Evolutionary conservation across 306 rosid species (phyloP), one percentile per base, ranked within the genome.

Genomic region (Ormosia emarginata): DNA sequence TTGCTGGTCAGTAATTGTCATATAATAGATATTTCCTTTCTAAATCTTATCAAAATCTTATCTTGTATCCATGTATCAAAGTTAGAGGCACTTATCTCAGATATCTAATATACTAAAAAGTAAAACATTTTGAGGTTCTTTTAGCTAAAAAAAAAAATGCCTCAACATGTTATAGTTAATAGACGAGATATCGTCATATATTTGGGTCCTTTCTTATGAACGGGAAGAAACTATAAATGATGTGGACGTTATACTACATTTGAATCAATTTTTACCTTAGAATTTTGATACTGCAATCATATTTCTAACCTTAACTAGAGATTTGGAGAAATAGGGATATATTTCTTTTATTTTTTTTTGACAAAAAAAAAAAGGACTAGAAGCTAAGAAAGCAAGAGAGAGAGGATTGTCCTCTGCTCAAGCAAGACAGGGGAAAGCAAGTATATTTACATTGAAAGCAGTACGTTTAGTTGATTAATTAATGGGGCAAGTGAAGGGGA

Each of bases 401-500:
- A 50, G 46, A 40, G n/a, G 6, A 7, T 15, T 2, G 32, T 40
- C 34, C 49, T 69, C 34, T 75, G 13, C 12, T 32, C 59, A 53
- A 67, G 11, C 53, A 67, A 68, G 57, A 37, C 71, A 74, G 0
- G 39, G 18, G 46, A 74, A 55, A 49, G 11, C 33, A 29, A 39
- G 15, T 14, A 77, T 65, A 52, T 53, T 55, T 52, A 30, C 63
- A 58, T 69, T 57, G 30, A 79, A 79, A 47, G 36, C 37, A 57
- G 24, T 43, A 18, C 24, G 24, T 55, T 81, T 57, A 56, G 90
- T 77, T 66, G 90, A 84, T 73, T 84, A 81, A 81, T 84, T 50
- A 84, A 84, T 77, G 33, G 82, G 17, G 82, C 55, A 77, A 81
- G 58, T 84, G 77, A 84, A 77, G 66, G 83, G 76, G 57, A 6